Conservation (phyloP, 768 basidiomycete genomes). For the Filobasidium wieringae region DNA sequence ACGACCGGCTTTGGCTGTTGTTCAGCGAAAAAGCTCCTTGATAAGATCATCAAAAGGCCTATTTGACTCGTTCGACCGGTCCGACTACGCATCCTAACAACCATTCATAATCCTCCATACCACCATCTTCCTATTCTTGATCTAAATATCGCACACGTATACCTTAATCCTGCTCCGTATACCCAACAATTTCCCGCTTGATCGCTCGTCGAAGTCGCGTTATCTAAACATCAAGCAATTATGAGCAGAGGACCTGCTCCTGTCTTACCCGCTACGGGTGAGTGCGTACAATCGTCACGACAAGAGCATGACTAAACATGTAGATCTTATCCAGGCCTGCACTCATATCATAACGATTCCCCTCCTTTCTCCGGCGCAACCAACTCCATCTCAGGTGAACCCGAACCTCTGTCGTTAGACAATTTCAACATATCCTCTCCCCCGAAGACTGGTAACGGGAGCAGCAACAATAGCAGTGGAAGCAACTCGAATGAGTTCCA, state of each 20-base stretch:
- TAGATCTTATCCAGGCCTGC: slow-evolving; percentile 21
- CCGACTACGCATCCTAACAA: too few relatives aligned
- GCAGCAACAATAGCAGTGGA: neutral
- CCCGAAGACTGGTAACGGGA: neutral
- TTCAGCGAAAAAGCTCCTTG: too few relatives aligned
- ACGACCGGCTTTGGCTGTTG: too few relatives aligned
- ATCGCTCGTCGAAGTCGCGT: too few relatives aligned
- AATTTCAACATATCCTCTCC: neutral
- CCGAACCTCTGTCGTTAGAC: slow-evolving; percentile 6
- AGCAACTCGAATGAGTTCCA: neutral
- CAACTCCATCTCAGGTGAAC: slow-evolving; percentile 3
- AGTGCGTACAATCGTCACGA: slow-evolving; percentile 31
- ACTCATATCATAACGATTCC: slow-evolving; percentile 28
- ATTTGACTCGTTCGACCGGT: too few relatives aligned
- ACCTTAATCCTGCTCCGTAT: too few relatives aligned
- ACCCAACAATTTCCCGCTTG: too few relatives aligned
- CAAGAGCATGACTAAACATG: neutral
- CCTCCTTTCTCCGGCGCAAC: slow-evolving; percentile 16
- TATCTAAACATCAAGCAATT: too few relatives aligned
- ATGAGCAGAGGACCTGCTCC: slow-evolving; percentile 27
- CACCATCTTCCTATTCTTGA: too few relatives aligned
- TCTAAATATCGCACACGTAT: too few relatives aligned
- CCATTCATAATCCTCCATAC: too few relatives aligned
- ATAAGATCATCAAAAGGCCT: too few relatives aligned
- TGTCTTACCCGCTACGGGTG: slow-evolving; percentile 34